Base-by-base conservation (phyloP, 495 filamentous ascomycete species). In the Penicillium desertorum region DNA sequence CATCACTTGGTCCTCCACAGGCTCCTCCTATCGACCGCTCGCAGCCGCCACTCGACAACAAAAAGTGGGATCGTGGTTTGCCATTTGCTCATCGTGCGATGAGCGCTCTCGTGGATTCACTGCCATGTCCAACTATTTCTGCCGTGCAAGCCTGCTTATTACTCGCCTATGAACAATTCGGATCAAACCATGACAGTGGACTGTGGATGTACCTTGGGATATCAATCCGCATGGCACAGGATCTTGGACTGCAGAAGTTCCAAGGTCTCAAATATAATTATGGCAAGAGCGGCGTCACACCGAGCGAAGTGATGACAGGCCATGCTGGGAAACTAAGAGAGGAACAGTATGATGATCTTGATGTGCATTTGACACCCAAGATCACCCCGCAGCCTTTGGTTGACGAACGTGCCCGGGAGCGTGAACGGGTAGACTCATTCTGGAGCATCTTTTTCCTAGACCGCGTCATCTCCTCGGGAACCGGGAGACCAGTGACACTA, bases 191-290 rank as follows among this genome's bases (percentile, higher is more conserved):
- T 58, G 90, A 93, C 64, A 93, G 90, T 68, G 89, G 89, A 3
- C 74, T 95, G 17, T 95, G 90, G 90, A 93, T 92, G 89, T 92
- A 92, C 61, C 74, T 93, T 16, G 90, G 90, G 1, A 85, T 90
- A 56, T 86, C 89, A 0, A 93, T 95, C 60, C 82, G 90, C 25
- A 91, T 95, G 88, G 88, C 88, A 0, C 83, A 92, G 53, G 90
- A 95, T 66, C 78, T 95, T 5, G 90, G 90, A 3, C 78, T 95
- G 62, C 88, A 90, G 58, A 92, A 90, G 47, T 71, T 85, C 29
- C 87, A 89, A 58, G 90, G 90, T 0, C 79, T 88, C 53, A 87
- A 83, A 63, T 85, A 88, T 60, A 84, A 85, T 58, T 79, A 79
- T 56, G 87, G 87, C 4, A 79, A 68, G 19, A 72, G 65, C 27